phyloP scores from a whole-genome alignment of 202 grass and related monocot species.

The Miscanthus sacchariflorus region DNA sequence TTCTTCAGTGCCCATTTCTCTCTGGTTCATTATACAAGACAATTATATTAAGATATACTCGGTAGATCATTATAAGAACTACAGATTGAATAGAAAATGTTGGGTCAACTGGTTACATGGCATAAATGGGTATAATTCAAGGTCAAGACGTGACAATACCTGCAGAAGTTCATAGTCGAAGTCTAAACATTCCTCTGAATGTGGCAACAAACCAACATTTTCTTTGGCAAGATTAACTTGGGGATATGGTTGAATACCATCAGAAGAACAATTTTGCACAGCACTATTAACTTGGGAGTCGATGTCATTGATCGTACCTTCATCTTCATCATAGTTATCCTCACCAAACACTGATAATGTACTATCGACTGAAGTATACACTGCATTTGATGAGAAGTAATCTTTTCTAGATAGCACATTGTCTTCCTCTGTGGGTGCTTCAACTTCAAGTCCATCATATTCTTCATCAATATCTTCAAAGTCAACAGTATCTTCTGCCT shows the following conservation, averaged over 20 bases:
- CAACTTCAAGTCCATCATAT: constrained; percentile 95
- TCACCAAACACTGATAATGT: constrained; percentile 81
- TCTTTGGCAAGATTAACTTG: no score
- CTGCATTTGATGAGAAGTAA: constrained; percentile 68
- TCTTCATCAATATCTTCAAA: constrained; percentile 98
- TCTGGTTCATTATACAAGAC: no score
- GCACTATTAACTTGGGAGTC: constrained; percentile 44
- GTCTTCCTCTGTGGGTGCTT: constrained; percentile 85
- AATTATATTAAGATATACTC: no score
- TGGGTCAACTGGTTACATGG: no score
- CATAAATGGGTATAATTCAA: no score
- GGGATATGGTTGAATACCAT: constrained; percentile 28
- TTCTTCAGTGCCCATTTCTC: no score
- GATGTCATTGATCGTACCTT: constrained; percentile 55
- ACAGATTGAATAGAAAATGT: no score
- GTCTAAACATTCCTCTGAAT: no score
- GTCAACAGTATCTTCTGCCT: constrained; percentile 93
- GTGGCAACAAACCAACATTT: no score
- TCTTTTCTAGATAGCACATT: constrained; percentile 80
- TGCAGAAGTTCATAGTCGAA: no score
- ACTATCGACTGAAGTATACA: constrained; percentile 48
- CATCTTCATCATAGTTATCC: constrained; percentile 90
- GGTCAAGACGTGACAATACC: no score
- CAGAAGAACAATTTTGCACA: constrained; percentile 50
- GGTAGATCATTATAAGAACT: no score